phyloP scores from a whole-genome alignment of 1,284 basidiomycete genomes.

The Ceratobasidium papillatum region DNA sequence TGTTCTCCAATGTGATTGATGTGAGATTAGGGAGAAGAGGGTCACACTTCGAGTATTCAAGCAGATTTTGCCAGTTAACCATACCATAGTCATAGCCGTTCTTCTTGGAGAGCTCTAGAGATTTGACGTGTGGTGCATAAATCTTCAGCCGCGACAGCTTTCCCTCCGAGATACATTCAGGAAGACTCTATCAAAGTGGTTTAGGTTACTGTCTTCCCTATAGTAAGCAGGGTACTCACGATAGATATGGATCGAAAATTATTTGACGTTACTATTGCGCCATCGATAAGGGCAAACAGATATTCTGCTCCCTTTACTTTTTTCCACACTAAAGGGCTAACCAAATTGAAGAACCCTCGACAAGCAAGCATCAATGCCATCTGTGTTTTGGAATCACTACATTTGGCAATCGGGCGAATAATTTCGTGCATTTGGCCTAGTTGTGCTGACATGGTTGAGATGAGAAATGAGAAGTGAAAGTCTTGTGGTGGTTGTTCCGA shows the following conservation, averaged over 20 bases:
- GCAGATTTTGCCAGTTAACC: not conserved
- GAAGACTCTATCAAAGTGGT: not conserved
- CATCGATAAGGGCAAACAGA: not conserved
- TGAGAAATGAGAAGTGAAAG: not conserved
- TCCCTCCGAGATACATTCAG: not conserved
- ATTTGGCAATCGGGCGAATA: not conserved
- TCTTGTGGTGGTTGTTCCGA: not conserved
- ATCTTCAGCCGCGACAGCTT: not conserved
- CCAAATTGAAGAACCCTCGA: not conserved
- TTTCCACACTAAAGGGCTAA: not conserved
- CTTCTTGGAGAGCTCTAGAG: not conserved
- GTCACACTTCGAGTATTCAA: not conserved
- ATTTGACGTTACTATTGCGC: not conserved
- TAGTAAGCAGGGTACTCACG: not conserved
- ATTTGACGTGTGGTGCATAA: not conserved
- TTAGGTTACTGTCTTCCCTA: not conserved
- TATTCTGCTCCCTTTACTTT: not conserved
- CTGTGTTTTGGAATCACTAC: not conserved
- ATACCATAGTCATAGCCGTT: not conserved
- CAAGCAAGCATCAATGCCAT: not conserved
- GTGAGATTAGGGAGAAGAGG: not conserved
- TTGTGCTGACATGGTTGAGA: not conserved
- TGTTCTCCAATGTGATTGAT: not conserved
- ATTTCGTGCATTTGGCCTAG: not conserved
- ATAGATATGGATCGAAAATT: not conserved